These are phyloP conservation scores for Abortiporus biennis DNA, from an alignment of 1,284 basidiomycete genomes.

Conservation along the genomic window DNA sequence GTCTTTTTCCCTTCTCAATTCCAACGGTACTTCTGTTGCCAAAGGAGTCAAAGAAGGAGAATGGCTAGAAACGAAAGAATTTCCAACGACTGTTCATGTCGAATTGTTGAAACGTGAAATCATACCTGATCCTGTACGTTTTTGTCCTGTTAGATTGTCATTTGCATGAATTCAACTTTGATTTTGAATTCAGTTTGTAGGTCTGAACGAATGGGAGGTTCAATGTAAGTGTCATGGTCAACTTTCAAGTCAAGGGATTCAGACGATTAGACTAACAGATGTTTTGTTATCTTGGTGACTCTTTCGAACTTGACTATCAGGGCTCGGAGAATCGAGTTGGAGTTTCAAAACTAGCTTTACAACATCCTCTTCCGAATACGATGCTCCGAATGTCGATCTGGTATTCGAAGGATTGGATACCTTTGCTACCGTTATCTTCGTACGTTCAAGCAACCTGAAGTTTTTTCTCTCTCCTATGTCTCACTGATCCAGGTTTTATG, in stretches of 20 bases:
- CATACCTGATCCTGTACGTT: constrained; percentile 76
- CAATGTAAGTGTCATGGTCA: constrained; percentile 51
- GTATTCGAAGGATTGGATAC: constrained; percentile 89
- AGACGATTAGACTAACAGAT: neutral
- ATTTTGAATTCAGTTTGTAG: constrained; percentile 47
- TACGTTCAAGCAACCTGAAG: constrained; percentile 29
- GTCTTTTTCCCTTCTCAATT: no score
- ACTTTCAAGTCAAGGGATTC: no score
- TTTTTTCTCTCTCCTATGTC: neutral
- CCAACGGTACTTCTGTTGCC: no score
- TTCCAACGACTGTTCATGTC: constrained; percentile 83
- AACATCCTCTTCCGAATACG: constrained; percentile 42
- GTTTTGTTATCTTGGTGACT: constrained; percentile 1
- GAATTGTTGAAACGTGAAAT: constrained; percentile 66
- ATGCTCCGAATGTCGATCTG: constrained; percentile 54
- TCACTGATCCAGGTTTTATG: neutral
- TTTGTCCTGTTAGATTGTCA: neutral
- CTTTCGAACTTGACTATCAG: constrained; percentile 32
- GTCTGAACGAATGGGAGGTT: constrained; percentile 80
- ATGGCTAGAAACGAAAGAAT: constrained; percentile 55
- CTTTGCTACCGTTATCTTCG: constrained; percentile 65
- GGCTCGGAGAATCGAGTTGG: constrained; percentile 86
- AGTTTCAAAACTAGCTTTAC: constrained; percentile 69
- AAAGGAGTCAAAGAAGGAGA: constrained; percentile 56
- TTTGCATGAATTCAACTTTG: constrained; percentile 5